phyloP scores from a whole-genome alignment of 2,329 filamentous ascomycete genomes.

The Apiospora rasikravindrae region DNA sequence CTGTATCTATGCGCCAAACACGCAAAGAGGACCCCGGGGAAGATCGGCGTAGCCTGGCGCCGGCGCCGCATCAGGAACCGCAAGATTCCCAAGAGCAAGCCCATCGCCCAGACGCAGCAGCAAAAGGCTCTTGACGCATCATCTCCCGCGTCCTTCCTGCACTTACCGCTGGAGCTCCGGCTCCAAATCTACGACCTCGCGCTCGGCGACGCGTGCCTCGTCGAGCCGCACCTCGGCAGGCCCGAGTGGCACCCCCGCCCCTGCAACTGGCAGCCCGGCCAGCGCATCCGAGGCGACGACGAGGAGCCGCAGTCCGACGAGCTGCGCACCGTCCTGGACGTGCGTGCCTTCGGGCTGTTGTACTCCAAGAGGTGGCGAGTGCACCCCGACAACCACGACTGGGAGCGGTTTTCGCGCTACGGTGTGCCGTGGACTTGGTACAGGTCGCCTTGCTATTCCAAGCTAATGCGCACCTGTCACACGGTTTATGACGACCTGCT shows the following conservation, averaged over 20 bases:
- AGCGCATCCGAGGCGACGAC: constrained; percentile 12
- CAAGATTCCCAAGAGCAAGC: constrained; percentile 1
- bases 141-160: not conserved
- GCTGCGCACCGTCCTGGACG: not conserved
- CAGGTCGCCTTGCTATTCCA: not conserved
- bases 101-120: not conserved
- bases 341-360: not conserved
- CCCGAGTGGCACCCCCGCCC: not conserved
- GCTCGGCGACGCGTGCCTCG: constrained; percentile 5
- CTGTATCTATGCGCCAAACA: not conserved
- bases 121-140: not conserved
- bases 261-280: not conserved
- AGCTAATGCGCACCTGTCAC: constrained; percentile 26
- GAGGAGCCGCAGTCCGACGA: not conserved
- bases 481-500: constrained; percentile 26
- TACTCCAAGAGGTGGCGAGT: not conserved
- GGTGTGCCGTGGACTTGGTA: not conserved
- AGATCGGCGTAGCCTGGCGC: not conserved
- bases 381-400: not conserved
- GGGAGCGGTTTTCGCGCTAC: not conserved
- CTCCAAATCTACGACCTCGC: constrained; percentile 9
- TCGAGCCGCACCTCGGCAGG: not conserved
- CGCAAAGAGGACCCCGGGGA: not conserved
- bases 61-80: not conserved
- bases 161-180: constrained; percentile 15